These are phyloP conservation scores for Vigna nakashimae DNA, from an alignment of 306 rosid species.

Conservation along the genomic window DNA sequence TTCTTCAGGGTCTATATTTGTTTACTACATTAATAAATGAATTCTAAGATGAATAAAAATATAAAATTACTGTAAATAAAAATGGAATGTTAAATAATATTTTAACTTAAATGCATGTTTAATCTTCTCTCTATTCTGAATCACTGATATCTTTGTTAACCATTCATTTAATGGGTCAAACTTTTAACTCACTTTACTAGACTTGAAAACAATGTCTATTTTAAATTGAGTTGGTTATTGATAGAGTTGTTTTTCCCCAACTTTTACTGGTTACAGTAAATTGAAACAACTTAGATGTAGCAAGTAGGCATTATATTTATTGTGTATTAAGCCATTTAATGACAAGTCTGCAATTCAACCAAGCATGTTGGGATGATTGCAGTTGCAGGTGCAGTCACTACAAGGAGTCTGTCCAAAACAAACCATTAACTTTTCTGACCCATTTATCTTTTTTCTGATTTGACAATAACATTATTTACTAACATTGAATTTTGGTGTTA, in stretches of 20 bases:
- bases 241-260: too few species aligned
- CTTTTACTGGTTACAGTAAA: too few species aligned
- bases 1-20: too few species aligned
- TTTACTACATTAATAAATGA: too few species aligned
- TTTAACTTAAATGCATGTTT: background rate
- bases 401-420: background rate
- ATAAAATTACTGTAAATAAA: too few species aligned
- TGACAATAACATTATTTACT: background rate
- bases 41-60: too few species aligned
- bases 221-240: too few species aligned
- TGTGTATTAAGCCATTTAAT: background rate
- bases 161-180: background rate
- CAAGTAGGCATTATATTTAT: background rate
- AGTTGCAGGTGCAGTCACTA: background rate
- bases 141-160: background rate
- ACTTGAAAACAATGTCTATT: background rate
- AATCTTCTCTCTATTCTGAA: background rate
- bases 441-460: background rate
- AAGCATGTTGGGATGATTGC: background rate
- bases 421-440: slow-evolving; percentile 2
- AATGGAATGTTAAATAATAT: too few species aligned
- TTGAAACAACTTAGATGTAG: background rate
- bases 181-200: background rate
- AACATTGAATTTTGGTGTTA: background rate
- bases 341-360: background rate